Evolutionary conservation across 176 grass and related monocot species (phyloP).

Genomic region (Rhipidocladum racemiflorum): DNA sequence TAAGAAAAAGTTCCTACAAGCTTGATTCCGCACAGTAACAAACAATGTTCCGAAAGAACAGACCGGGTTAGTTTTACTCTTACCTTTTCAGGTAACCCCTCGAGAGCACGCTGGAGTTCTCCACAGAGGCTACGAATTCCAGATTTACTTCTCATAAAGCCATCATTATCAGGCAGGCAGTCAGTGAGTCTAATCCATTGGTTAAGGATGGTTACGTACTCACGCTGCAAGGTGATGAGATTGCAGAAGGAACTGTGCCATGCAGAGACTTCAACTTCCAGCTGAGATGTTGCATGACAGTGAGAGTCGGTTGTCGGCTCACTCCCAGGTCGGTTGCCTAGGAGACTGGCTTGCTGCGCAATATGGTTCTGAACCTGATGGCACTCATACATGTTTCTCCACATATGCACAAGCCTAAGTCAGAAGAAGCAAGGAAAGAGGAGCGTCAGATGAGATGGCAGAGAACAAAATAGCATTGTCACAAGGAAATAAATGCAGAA

Average conservation of each 20-base stretch:
- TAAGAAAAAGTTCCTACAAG: conserved; percentile 23
- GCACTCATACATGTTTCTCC: conserved; percentile 91
- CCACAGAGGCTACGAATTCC: conserved; percentile 62
- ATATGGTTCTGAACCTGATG: conserved; percentile 88
- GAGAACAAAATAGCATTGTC: neutral
- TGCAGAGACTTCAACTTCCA: conserved; percentile 80
- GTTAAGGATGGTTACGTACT: conserved; percentile 65
- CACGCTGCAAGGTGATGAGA: conserved; percentile 72
- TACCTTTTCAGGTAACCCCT: conserved; percentile 82
- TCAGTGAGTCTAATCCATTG: conserved; percentile 86
- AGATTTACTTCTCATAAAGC: conserved; percentile 54
- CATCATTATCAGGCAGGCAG: conserved; percentile 56
- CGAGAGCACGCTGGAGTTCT: conserved; percentile 61
- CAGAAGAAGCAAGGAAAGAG: conserved; percentile 37
- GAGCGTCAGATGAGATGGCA: neutral
- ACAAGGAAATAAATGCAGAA: conserved; percentile 3
- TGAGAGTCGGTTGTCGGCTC: conserved; percentile 84
- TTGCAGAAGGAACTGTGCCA: conserved; percentile 88
- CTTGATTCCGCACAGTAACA: conserved; percentile 14
- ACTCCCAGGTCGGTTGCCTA: conserved; percentile 57
- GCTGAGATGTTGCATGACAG: conserved; percentile 63
- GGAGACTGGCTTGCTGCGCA: conserved; percentile 68
- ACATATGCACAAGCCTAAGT: conserved; percentile 82
- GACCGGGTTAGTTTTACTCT: conserved; percentile 25
- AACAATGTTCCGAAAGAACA: conserved; percentile 23